Percentiles rank a stretch among this genome's conserved stretches.
Evolutionary conservation across 768 basidiomycete species (phyloP).

Genomic region (Myochromella boudieri): DNA sequence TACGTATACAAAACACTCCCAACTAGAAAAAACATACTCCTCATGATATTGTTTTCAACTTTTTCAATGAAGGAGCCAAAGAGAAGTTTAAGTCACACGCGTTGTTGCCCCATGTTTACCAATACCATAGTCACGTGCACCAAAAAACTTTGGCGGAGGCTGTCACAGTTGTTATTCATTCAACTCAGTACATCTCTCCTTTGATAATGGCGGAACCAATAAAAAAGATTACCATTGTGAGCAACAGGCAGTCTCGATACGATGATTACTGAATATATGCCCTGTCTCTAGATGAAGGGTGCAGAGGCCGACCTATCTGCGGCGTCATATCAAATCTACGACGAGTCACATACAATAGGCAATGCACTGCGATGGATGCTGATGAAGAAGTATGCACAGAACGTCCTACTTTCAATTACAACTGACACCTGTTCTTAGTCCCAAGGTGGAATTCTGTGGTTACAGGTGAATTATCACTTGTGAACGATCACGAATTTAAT

Average conservation of each 20-base stretch:
- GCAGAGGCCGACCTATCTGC: constrained; percentile 80
- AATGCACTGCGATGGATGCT: constrained; percentile 97
- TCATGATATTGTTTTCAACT: too few relatives aligned
- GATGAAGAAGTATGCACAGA: constrained; percentile 88
- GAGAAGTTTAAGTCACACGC: not conserved
- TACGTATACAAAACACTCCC: too few relatives aligned
- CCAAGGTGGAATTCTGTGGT: constrained; percentile 97
- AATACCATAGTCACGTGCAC: constrained; percentile 8
- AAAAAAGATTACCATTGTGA: constrained; percentile 45
- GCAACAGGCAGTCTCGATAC: constrained; percentile 10
- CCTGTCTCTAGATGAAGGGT: constrained; percentile 69
- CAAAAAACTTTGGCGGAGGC: constrained; percentile 3
- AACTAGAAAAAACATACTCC: too few relatives aligned
- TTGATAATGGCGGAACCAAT: constrained; percentile 37
- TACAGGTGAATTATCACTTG: constrained; percentile 65
- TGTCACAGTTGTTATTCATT: not conserved
- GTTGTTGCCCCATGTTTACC: constrained; percentile 16
- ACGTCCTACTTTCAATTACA: not conserved
- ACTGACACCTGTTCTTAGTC: constrained; percentile 44
- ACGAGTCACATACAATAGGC: constrained; percentile 96
- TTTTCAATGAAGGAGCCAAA: too few relatives aligned
- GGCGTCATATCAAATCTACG: constrained; percentile 88
- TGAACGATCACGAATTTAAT: constrained; percentile 4
- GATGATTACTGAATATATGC: not conserved
- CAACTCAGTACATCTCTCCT: not conserved